Evolutionary conservation across 2,329 filamentous ascomycete genomes (phyloP), one percentile per base, ranked within the genome.

Genomic region (Cladorrhinum sp.): DNA sequence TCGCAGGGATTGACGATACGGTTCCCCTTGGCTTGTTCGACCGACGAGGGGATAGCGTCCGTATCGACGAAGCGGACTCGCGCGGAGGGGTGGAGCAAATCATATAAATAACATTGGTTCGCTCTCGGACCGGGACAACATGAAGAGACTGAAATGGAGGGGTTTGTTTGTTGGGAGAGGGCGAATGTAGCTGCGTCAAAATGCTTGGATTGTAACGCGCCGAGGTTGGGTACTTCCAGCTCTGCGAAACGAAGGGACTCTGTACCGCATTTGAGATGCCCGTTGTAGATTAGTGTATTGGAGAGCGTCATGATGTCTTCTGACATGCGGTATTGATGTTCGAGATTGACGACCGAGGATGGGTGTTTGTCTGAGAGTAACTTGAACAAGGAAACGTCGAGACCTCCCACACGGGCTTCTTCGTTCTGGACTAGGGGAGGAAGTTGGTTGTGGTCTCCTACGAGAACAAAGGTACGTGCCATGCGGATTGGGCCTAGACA

Each of bases 241-340:
- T 85, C 87, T 38, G 85, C 85, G 32, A 79, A 79, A 10, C 92
- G 90, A 10, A 98, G 86, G 56, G 83, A 80, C 51, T 89, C 81
- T 3, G 88, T 96, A 23, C 95, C 95, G 71, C 95, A 99, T 69
- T 95, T 93, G 38, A 99, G 82, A 36, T 87, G 85, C 3, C 93
- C 93, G n/a, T 88, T 81, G 76, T 99, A 99, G 69, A 99, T 97
- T 59, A 99, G 83, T 1, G 85, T 90, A 74, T 97, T 99, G 64
- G 92, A 96, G 13, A 99, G 82, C 1, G 88, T 83, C 93, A 98
- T 98, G 62, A 99, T 90, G 63, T 99, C 95, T 67, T 95, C 90
- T 69, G 92, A 96, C 95, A 99, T 99, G 63, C 95, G 91, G 72
- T 99, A 99, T 72, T 99, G 95, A 70, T 97, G 92, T 69, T 95